Evolutionary conservation across 495 filamentous ascomycete genomes (phyloP), one percentile per base, ranked within the genome.

Genomic region (Hypoxylon lienhwacheense): DNA sequence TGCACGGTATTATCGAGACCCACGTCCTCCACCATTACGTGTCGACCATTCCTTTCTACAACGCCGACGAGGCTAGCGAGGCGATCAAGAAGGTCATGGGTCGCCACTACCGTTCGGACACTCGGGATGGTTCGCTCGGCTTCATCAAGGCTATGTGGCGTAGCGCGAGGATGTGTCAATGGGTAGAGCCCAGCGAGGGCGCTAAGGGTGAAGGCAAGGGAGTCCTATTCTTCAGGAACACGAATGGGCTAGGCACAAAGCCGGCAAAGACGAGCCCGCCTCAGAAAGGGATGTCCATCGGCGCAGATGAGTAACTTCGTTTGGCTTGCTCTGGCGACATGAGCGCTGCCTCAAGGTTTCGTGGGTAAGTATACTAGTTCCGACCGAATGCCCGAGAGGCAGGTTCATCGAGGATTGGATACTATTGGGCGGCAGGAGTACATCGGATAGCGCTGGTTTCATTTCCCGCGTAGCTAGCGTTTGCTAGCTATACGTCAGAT

Each of bases 1-100:
- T 95, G 73, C 90, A 95, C 76, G 88, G 90, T 65, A 93, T 95
- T 68, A 87, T 92, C 70, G 90, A 96, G 73, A 91, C 88, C 37
- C 90, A 95, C 74, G 90, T 96, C 46, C 79, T 92, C 33, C 90
- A 96, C 76, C 90, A 95, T 77, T 87, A 90, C 66, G 83, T 93
- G 61, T 82, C 80, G 67, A 83, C 80, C 58, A 96, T 95, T 48
- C 90, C 90, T 42, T 95, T 95, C 73, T 95, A 96, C 75, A 81
- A 93, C 60, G 89, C 90, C 59, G 89, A 93, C 65, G 88, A 93
- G 73, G 90, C 90, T 31, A 85, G 85, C 46, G 82, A 89, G 51
- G 88, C 89, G 56, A 89, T 96, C 73, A 86, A 86, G 73, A 81
- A 82, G 31, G 77, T 92, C 62, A 89, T 96, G 78, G 90, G 90